A percentile compares a stretch with the other conserved stretches of the same genome.
These are phyloP conservation scores for Ophiostoma pallidulum DNA, from an alignment of 2,329 filamentous ascomycete species.

Conservation along the genomic window DNA sequence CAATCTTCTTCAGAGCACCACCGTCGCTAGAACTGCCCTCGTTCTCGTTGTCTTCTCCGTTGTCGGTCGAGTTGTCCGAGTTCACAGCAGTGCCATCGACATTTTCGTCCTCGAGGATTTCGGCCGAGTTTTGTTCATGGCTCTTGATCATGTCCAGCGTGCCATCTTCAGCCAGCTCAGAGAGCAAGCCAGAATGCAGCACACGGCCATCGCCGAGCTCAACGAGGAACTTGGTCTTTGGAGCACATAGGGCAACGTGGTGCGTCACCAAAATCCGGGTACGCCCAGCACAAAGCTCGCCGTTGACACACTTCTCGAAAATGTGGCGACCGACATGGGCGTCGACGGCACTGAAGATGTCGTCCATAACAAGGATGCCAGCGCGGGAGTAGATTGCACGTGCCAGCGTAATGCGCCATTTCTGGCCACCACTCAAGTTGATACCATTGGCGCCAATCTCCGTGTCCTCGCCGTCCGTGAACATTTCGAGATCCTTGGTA, in stretches of 20 bases:
- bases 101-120: constrained; percentile 38
- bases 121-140: constrained; percentile 39
- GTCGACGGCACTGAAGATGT: constrained; percentile 77
- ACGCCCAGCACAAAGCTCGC: constrained; percentile 57
- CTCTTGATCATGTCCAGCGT: constrained; percentile 47
- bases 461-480: constrained; percentile 67
- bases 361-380: constrained; percentile 67
- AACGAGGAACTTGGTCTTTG: constrained; percentile 64
- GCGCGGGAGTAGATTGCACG: constrained; percentile 72
- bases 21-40: constrained; percentile 41
- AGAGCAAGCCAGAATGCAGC: constrained; percentile 53
- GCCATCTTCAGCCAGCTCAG: constrained; percentile 52
- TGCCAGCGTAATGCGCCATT: constrained; percentile 73
- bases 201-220: constrained; percentile 61
- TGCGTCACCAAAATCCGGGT: constrained; percentile 76
- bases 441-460: constrained; percentile 80
- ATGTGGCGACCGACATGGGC: constrained; percentile 72
- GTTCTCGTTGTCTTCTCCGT: constrained; percentile 27
- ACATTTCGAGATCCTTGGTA: constrained; percentile 64
- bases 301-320: constrained; percentile 65
- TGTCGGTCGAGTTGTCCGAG: constrained; percentile 30
- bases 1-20: constrained; percentile 10
- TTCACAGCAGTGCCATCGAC: constrained; percentile 39
- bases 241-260: constrained; percentile 61
- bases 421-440: constrained; percentile 74